Conservation (phyloP, 768 basidiomycete genomes). For the Paxillus involutus region DNA sequence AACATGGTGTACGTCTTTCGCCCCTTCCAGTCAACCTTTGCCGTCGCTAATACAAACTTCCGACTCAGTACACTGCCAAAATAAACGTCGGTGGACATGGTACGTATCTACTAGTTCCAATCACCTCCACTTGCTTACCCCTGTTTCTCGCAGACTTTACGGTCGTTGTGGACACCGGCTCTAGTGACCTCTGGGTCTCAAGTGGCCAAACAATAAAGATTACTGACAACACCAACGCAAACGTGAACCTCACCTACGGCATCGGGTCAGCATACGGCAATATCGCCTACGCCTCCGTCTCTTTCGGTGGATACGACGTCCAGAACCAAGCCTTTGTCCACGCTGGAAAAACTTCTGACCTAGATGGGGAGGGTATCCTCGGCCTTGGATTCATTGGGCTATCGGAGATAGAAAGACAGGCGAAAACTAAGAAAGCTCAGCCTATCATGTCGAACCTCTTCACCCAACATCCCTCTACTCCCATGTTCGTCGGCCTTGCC, state of each 20-base stretch:
- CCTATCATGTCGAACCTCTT: constrained; percentile 44
- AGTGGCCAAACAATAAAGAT: constrained; percentile 22
- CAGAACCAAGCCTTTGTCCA: constrained; percentile 28
- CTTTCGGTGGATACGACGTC: constrained; percentile 34
- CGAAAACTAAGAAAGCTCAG: constrained; percentile 10
- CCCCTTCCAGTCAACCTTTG: background rate
- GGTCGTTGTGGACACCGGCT: constrained; percentile 28
- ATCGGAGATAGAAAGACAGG: constrained; percentile 19
- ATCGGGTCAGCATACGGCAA: constrained; percentile 37
- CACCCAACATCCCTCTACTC: constrained; percentile 29
- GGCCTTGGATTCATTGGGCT: constrained; percentile 28
- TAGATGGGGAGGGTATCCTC: constrained; percentile 22
- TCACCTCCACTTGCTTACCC: background rate
- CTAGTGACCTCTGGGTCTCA: constrained; percentile 30
- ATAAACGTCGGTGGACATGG: constrained; percentile 31
- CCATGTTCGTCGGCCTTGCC: constrained; percentile 43
- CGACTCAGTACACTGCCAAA: constrained; percentile 26
- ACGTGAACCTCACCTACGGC: constrained; percentile 36
- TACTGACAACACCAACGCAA: constrained; percentile 29
- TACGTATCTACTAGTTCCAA: background rate
- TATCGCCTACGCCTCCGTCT: constrained; percentile 35
- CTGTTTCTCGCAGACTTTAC: constrained; percentile 22
- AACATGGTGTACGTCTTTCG: constrained; percentile 25
- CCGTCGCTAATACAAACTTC: background rate
- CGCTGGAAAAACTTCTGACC: constrained; percentile 15